Percentiles rank a stretch among this genome's conserved stretches.
These are phyloP conservation scores for Monosporascus sp. DNA, from an alignment of 2,329 filamentous ascomycete genomes.

Conservation along the genomic window DNA sequence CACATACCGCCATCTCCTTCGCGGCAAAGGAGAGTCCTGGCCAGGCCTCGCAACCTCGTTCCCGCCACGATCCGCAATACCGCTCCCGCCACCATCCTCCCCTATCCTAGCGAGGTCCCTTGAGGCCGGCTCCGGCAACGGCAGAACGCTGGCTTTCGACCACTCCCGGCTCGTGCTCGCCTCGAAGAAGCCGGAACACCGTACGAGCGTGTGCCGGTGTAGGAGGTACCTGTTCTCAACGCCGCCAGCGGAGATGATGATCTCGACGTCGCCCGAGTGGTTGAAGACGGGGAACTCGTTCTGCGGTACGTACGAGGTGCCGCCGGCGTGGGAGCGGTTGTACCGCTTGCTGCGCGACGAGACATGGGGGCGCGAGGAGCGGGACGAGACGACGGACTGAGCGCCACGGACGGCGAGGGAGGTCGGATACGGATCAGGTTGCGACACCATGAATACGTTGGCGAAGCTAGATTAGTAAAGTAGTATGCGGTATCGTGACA, in stretches of 20 bases:
- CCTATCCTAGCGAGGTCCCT: constrained; percentile 50
- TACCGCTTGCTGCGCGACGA: constrained; percentile 61
- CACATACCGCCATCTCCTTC: constrained; percentile 78
- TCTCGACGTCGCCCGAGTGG: constrained; percentile 88
- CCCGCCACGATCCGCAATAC: constrained; percentile 29
- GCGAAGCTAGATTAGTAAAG: background rate
- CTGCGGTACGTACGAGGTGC: constrained; percentile 61
- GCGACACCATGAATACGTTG: constrained; percentile 54
- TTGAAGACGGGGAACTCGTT: constrained; percentile 93
- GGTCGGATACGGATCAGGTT: constrained; percentile 45
- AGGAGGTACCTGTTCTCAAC: constrained; percentile 81
- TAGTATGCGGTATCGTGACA: background rate
- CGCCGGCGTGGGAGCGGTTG: constrained; percentile 75
- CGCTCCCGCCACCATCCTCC: constrained; percentile 34
- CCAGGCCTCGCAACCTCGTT: constrained; percentile 31
- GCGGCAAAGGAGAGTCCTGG: constrained; percentile 35
- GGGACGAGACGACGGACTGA: constrained; percentile 60
- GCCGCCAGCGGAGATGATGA: constrained; percentile 60
- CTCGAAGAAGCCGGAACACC: constrained; percentile 93
- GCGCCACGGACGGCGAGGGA: constrained; percentile 55
- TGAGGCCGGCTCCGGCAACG: constrained; percentile 28
- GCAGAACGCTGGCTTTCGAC: constrained; percentile 44
- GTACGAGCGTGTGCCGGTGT: constrained; percentile 78
- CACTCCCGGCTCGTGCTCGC: constrained; percentile 77
- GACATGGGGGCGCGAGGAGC: constrained; percentile 45